phyloP scores from a whole-genome alignment of 2,329 filamentous ascomycete species.

The Diaporthe australafricana region DNA sequence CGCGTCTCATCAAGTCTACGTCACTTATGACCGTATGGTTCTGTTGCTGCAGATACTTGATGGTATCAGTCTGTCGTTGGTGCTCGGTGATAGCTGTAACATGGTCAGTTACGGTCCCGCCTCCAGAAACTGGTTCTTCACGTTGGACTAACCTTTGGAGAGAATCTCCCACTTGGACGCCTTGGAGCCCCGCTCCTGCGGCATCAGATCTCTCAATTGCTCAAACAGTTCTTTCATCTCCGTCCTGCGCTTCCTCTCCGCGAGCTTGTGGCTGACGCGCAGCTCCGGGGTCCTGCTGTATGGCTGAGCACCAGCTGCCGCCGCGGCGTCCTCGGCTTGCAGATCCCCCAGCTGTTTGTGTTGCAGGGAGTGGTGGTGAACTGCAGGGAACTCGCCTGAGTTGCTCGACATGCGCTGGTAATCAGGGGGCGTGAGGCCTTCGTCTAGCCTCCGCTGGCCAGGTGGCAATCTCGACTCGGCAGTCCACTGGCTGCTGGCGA shows the following conservation, averaged over 20 bases:
- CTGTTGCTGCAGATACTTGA: conserved; percentile 60
- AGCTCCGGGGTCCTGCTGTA: conserved; percentile 87
- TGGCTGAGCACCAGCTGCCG: conserved; percentile 71
- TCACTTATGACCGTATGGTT: conserved; percentile 56
- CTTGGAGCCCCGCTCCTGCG: conserved; percentile 84
- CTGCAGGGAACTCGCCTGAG: conserved; percentile 66
- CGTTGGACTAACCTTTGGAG: conserved; percentile 76
- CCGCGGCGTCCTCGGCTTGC: conserved; percentile 68
- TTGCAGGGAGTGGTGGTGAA: conserved; percentile 82
- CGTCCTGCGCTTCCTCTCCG: conserved; percentile 83
- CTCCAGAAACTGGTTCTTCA: background rate
- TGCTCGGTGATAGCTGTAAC: conserved; percentile 71
- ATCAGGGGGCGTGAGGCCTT: conserved; percentile 59
- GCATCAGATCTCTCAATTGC: conserved; percentile 80
- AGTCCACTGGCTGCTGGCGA: conserved; percentile 84
- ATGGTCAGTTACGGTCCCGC: conserved; percentile 28
- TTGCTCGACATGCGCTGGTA: conserved; percentile 61
- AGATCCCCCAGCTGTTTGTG: conserved; percentile 78
- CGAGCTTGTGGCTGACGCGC: conserved; percentile 85
- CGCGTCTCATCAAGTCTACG: conserved; percentile 60
- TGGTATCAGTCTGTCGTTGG: conserved; percentile 63
- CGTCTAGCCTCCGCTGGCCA: conserved; percentile 79
- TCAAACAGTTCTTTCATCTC: conserved; percentile 93
- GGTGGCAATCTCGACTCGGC: conserved; percentile 77
- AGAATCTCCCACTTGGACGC: conserved; percentile 92